phyloP scores from a whole-genome alignment of 2,329 filamentous ascomycete genomes.

The Amylocarpus encephaloides region DNA sequence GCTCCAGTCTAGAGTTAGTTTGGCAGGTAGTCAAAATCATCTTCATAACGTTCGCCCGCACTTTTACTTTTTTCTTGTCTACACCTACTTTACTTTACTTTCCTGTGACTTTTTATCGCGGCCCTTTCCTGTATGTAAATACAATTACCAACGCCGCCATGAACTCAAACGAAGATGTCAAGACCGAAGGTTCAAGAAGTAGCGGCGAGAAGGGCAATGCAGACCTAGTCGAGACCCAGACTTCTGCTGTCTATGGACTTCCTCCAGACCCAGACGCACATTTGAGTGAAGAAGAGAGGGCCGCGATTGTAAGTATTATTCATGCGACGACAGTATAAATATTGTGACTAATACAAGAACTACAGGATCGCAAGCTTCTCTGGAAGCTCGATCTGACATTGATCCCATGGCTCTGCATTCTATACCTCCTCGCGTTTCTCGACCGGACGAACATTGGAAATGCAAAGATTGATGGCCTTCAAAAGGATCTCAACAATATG shows the following conservation, averaged over 20 bases:
- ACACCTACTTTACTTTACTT: not conserved
- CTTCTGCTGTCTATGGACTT: conserved; percentile 2
- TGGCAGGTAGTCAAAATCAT: no score
- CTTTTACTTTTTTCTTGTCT: no score
- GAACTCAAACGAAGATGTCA: not conserved
- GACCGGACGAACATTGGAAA: conserved; percentile 76
- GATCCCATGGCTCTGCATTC: conserved; percentile 63
- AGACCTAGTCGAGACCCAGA: not conserved
- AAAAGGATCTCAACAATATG: conserved; percentile 51
- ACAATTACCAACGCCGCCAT: not conserved
- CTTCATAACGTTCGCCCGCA: no score
- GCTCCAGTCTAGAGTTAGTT: no score
- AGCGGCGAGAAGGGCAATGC: conserved; percentile 13
- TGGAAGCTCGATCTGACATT: conserved; percentile 55
- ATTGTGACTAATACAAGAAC: not conserved
- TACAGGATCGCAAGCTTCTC: conserved; percentile 54
- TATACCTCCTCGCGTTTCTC: conserved; percentile 70
- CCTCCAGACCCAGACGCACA: conserved; percentile 55
- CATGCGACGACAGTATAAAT: no score
- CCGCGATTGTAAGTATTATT: conserved; percentile 46
- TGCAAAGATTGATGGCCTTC: conserved; percentile 59
- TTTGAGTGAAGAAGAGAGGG: conserved; percentile 55
- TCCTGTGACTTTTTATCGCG: not conserved
- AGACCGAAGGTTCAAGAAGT: not conserved
- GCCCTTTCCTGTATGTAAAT: not conserved